Evolutionary conservation across 2,329 filamentous ascomycete genomes (phyloP), one percentile per base, ranked within the genome.

Genomic region (Balansia obtecta): DNA sequence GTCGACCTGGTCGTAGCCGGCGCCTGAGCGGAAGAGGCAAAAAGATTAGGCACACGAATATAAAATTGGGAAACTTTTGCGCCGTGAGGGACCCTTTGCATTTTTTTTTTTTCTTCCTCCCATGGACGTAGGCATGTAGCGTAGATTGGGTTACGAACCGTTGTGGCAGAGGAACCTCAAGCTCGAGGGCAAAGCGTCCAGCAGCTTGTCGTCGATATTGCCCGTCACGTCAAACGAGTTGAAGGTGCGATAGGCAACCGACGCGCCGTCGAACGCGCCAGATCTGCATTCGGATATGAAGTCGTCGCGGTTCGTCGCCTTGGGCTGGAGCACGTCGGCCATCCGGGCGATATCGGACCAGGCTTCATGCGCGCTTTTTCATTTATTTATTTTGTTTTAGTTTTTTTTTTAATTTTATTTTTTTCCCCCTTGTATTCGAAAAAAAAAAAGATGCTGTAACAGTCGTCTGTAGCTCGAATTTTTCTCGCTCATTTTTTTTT

Each of bases 1-100:
- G 64, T 90, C 83, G 55, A 94, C 74, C 64, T 89, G 84, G 65
- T 95, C 88, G 67, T 95, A 95, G 38, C 89, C 89, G 50, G 88
- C 86, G 54, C 86, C 83, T 85, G 6, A 4, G 3, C 16, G 27
- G 8, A 10, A 16, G n/a, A n/a, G n/a, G n/a, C n/a, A 13, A 16
- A 1, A 13, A 15, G 20, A 22, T 22, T 22, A 22, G 20, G 20
- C 20, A 22, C n/a, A n/a, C n/a, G n/a, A n/a, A n/a, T n/a, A n/a
- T n/a, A n/a, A n/a, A n/a, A n/a, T n/a, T n/a, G n/a, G n/a, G n/a
- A n/a, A n/a, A n/a, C n/a, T n/a, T n/a, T n/a, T n/a, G n/a, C n/a
- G n/a, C n/a, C n/a, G n/a, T n/a, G n/a, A n/a, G n/a, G n/a, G n/a
- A n/a, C n/a, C n/a, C n/a, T n/a, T n/a, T n/a, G n/a, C n/a, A n/a